These are phyloP conservation scores for Leccinum imitatum DNA, from an alignment of 768 basidiomycete species.

Conservation along the genomic window DNA sequence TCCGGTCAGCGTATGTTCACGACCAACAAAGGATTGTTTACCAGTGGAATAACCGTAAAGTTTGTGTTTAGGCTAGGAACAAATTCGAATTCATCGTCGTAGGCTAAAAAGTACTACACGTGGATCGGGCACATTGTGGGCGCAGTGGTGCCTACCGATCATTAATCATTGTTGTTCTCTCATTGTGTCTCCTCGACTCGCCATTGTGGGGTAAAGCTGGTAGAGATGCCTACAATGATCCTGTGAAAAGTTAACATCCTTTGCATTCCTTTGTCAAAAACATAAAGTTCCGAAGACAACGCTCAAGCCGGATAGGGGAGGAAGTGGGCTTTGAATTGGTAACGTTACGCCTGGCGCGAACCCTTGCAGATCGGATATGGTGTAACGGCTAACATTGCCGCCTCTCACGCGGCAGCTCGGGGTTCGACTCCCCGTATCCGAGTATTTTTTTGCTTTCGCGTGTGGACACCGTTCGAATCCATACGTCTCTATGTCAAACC, in stretches of 20 bases:
- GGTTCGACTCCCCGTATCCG: conserved; percentile 32
- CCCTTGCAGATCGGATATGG: conserved; percentile 43
- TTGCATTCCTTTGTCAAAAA: background rate
- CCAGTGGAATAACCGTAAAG: background rate
- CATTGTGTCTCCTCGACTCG: background rate
- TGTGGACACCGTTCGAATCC: too few species aligned
- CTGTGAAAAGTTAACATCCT: background rate
- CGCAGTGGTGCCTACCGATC: background rate
- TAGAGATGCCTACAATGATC: background rate
- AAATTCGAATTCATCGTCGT: background rate
- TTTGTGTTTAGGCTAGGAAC: background rate
- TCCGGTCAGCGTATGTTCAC: background rate
- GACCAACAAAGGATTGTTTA: background rate
- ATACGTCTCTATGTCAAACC: too few species aligned
- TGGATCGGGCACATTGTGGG: background rate
- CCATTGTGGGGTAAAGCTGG: background rate
- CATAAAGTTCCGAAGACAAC: background rate
- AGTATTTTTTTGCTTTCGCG: background rate
- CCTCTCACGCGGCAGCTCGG: conserved; percentile 54
- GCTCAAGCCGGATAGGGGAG: background rate
- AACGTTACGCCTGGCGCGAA: fast-evolving
- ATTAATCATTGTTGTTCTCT: background rate
- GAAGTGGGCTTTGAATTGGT: background rate
- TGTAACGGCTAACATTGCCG: conserved; percentile 70
- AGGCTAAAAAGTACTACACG: background rate